Evolutionary conservation across 1,284 basidiomycete genomes (phyloP), one percentile per base, ranked within the genome.

Genomic region (Papiliotrema fonsecae): DNA sequence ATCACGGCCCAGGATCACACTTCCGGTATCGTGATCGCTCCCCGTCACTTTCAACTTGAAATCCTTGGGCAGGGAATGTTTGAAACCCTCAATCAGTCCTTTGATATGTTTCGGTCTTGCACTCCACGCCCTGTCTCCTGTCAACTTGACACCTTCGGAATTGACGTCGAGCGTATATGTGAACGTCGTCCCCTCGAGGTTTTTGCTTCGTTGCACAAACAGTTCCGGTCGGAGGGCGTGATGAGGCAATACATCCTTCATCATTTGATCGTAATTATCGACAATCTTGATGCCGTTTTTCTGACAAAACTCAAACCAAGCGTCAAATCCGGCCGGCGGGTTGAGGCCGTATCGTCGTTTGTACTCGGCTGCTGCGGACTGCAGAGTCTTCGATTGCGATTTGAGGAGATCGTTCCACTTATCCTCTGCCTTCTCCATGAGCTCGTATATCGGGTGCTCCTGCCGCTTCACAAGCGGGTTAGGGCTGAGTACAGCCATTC

Each of bases 271-370:
- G 55, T 68, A 74, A 46, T 71, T 90, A 72, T 97, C 91, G 6
- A 89, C 77, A 72, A 97, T 82, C 61, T 83, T 81, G 53, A 90
- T 83, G 19, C 80, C 76, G 62, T 86, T 78, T 42, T 82, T 76
- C 68, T 79, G 73, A 27, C 84, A 84, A 70, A 90, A 96, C 42
- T 74, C 61, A 50, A 66, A 77, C 72, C 72, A 74, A 9, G 50
- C 49, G 49, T 75, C 75, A 56, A 76, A 77, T 0, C 75, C 76
- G n/a, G 58, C 57, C 0, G 76, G 76, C 7, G 76, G 75, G 14
- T 61, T 42, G 26, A 76, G 67, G 11, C 66, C 58, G 51, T 82
- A 82, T 11, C 80, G 67, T n/a, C 74, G 67, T 51, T 74, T 72
- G 69, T 86, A 85, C 58, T 82, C 81, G 19, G 62, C 63, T 1